phyloP scores from a whole-genome alignment of 2,329 filamentous ascomycete species.

The Aspergillus arachidicola region DNA sequence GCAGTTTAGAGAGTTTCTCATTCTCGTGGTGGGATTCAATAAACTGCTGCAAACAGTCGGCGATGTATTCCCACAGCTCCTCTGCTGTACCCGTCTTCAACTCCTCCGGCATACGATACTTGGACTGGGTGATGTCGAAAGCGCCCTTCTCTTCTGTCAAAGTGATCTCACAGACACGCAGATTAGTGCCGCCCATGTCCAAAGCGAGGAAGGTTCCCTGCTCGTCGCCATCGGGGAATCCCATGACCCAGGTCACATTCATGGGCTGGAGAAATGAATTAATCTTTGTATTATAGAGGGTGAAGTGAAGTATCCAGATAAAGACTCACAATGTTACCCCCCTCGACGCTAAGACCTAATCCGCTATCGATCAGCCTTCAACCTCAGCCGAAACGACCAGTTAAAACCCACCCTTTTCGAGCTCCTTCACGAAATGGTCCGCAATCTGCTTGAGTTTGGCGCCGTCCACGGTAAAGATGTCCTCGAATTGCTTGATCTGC shows the following conservation, averaged over 20 bases:
- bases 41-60: conserved; percentile 89
- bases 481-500: conserved; percentile 82
- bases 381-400: neutral
- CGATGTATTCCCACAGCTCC: conserved; percentile 93
- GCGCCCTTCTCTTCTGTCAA: conserved; percentile 84
- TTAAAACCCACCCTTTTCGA: conserved; percentile 70
- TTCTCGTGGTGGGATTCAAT: conserved; percentile 79
- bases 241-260: conserved; percentile 97
- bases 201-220: conserved; percentile 85
- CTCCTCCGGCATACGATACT: conserved; percentile 92
- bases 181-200: conserved; percentile 95
- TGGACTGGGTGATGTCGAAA: conserved; percentile 93
- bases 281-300: neutral
- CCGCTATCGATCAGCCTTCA: conserved; percentile 1
- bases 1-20: conserved; percentile 62
- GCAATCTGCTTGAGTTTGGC: conserved; percentile 87
- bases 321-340: conserved; percentile 84
- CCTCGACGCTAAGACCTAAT: conserved; percentile 77
- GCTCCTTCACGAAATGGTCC: conserved; percentile 83
- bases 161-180: conserved; percentile 91
- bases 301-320: neutral
- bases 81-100: conserved; percentile 82
- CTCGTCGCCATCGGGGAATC: conserved; percentile 82
- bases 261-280: conserved; percentile 66
- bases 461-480: conserved; percentile 76